A percentile compares a stretch with the other conserved stretches of the same genome.
Evolutionary conservation across 148 eudicot species (phyloP).

Genomic region (Silene uniflora): DNA sequence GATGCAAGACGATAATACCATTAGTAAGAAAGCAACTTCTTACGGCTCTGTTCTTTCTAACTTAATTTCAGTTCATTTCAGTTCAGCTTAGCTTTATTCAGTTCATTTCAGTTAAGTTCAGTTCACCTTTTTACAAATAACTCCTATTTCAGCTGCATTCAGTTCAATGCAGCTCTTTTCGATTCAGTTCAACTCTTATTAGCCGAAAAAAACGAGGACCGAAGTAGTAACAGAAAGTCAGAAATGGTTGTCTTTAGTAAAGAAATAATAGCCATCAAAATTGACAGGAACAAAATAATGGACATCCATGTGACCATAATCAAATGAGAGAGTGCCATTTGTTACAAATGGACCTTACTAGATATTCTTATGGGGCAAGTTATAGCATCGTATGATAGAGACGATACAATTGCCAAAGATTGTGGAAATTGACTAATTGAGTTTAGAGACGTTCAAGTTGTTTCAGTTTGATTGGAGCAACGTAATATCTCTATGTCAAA

Average conservation of each 20-base stretch:
- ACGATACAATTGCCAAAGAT: constrained; percentile 4
- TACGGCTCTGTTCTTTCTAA: no score
- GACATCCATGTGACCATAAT: not conserved
- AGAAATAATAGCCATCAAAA: not conserved
- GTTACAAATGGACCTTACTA: not conserved
- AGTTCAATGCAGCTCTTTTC: no score
- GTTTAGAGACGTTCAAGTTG: not conserved
- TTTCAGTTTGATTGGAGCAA: constrained; percentile 7
- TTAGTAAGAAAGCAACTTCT: no score
- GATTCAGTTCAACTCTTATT: no score
- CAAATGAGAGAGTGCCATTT: not conserved
- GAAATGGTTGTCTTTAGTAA: not conserved
- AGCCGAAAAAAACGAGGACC: no score
- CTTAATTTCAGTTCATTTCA: no score
- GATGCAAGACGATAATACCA: no score
- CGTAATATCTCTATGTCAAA: not conserved
- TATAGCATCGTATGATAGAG: not conserved
- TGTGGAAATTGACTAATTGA: not conserved
- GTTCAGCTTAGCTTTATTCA: no score
- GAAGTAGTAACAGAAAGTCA: not conserved
- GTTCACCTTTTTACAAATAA: no score
- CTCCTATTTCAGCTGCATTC: no score
- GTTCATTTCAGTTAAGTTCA: no score
- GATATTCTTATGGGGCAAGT: not conserved
- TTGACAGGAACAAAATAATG: not conserved